Conservation (phyloP, 495 filamentous ascomycete genomes). For the Lasiosphaeriaceae sp. region DNA sequence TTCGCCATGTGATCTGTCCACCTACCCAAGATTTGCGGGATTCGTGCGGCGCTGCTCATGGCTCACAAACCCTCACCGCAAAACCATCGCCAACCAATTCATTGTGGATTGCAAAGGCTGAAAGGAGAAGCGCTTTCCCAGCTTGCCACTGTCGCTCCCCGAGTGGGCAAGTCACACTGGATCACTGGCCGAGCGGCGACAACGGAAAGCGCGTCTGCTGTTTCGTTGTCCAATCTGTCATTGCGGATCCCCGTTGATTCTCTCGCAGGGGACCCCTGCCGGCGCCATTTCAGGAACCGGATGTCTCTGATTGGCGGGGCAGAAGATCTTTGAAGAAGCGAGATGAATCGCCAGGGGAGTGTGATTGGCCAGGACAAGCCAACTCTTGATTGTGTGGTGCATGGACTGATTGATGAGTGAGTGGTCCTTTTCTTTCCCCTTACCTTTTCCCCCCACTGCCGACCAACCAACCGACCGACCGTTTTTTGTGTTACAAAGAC, state of each 20-base stretch:
- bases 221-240: neutral
- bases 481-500: too few relatives aligned
- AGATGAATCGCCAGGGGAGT: slow-evolving; percentile 19
- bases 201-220: neutral
- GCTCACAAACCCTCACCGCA: too few relatives aligned
- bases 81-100: too few relatives aligned
- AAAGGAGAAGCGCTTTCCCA: too few relatives aligned
- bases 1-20: too few relatives aligned
- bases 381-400: too few relatives aligned
- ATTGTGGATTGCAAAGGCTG: too few relatives aligned
- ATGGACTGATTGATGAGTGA: neutral
- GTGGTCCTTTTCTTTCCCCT: neutral
- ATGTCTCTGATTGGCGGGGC: slow-evolving; percentile 15
- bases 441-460: neutral
- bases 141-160: too few relatives aligned
- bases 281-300: slow-evolving; percentile 18
- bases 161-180: too few relatives aligned
- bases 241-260: neutral
- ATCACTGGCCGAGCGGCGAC: neutral
- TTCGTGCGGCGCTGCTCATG: too few relatives aligned
- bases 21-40: too few relatives aligned
- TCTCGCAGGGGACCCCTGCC: neutral
- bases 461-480: too few relatives aligned
- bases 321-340: slow-evolving; percentile 16
- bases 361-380: slow-evolving; percentile 13